Conservation (phyloP, 495 filamentous ascomycete genomes). For the Viridothelium virens region DNA sequence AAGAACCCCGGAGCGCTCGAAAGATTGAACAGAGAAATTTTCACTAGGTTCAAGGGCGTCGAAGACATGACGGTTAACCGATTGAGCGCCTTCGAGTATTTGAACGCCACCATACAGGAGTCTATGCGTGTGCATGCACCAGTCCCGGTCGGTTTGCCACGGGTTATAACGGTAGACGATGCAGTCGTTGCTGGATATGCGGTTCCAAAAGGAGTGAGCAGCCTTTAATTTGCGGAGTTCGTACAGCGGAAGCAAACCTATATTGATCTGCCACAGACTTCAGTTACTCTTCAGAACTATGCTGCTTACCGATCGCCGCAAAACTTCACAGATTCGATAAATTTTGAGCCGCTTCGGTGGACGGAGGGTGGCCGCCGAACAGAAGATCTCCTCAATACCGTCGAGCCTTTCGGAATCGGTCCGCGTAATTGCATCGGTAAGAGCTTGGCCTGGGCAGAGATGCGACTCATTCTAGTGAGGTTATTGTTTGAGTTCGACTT, state of each 20-base stretch:
- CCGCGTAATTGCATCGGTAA: constrained; percentile 18
- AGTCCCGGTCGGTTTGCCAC: constrained; percentile 40
- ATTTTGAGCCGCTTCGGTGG: constrained; percentile 12
- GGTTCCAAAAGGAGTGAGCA: constrained; percentile 34
- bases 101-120: constrained; percentile 52
- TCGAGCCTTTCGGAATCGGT: constrained; percentile 19
- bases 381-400: constrained; percentile 1
- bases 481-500: constrained; percentile 31
- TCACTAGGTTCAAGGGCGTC: constrained; percentile 41
- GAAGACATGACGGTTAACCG: constrained; percentile 46
- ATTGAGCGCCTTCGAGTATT: constrained; percentile 44
- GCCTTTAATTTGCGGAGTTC: neutral
- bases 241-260: too few species aligned
- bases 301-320: constrained; percentile 38
- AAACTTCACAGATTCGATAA: constrained; percentile 36
- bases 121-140: constrained; percentile 53
- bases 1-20: constrained; percentile 39
- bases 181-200: constrained; percentile 41
- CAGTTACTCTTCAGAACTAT: constrained; percentile 38
- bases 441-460: constrained; percentile 31
- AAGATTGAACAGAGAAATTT: constrained; percentile 46
- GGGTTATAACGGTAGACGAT: constrained; percentile 42
- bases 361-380: neutral
- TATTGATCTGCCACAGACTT: neutral
- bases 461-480: constrained; percentile 29